A percentile compares a stretch with the other conserved stretches of the same genome.
phyloP scores from a whole-genome alignment of 257 asterid genomes.

The Solanum chmielewskii region DNA sequence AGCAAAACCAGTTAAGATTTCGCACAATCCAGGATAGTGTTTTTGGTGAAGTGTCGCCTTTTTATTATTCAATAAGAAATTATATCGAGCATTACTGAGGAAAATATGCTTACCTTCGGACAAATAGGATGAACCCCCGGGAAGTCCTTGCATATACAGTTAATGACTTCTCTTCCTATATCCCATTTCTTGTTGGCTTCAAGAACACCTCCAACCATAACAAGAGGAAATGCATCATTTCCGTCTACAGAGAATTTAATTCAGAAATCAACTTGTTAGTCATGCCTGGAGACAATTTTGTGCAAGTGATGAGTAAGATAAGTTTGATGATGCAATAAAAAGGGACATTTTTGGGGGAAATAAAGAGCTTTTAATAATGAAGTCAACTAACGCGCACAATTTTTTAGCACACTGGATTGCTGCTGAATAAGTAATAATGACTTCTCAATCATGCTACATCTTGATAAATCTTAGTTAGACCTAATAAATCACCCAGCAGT shows the following conservation, averaged over 20 bases:
- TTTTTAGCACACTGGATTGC: not conserved
- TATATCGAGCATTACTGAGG: not conserved
- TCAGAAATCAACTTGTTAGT: not conserved
- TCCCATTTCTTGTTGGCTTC: conserved; percentile 74
- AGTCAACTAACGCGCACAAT: not conserved
- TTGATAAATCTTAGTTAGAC: not conserved
- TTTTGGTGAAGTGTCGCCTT: not conserved
- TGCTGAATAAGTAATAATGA: not conserved
- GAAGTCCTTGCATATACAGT: conserved; percentile 48
- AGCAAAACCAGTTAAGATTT: not conserved
- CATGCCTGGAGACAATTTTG: not conserved
- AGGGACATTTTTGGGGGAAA: not conserved
- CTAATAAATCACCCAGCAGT: not conserved
- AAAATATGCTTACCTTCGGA: conserved; percentile 39
- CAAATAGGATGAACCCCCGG: conserved; percentile 62
- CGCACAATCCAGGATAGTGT: not conserved
- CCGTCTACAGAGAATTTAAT: conserved; percentile 31
- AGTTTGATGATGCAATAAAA: not conserved
- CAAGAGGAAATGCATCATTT: conserved; percentile 57
- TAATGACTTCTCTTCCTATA: conserved; percentile 60
- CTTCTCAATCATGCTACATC: not conserved
- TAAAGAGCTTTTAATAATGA: not conserved
- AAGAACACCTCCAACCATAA: conserved; percentile 77
- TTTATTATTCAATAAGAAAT: not conserved
- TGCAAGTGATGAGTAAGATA: not conserved